phyloP scores from a whole-genome alignment of 345 rosid species.

The Dimocarpus longan region DNA sequence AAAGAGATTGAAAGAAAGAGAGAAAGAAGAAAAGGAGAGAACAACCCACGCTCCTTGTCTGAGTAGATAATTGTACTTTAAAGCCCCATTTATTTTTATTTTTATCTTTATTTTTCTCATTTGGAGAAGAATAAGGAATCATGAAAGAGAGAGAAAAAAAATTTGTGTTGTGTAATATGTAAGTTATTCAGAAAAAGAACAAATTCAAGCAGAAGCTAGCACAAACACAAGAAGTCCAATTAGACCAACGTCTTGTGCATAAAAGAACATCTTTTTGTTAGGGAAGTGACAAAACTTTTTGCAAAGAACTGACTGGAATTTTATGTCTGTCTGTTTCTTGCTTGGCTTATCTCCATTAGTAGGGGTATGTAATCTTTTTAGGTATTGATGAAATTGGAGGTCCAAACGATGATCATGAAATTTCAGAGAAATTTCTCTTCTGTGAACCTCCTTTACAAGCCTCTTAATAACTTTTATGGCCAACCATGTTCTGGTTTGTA shows the following conservation, averaged over 20 bases:
- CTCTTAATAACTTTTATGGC: too few species aligned
- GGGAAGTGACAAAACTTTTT: slow-evolving; percentile 34
- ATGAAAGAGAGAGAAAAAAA: not conserved
- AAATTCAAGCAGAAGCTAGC: slow-evolving; percentile 10
- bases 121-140: slow-evolving; percentile 13
- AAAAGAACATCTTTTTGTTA: slow-evolving; percentile 15
- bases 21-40: slow-evolving; percentile 21
- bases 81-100: slow-evolving; percentile 4
- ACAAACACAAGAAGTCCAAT: slow-evolving; percentile 8
- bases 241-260: slow-evolving; percentile 16
- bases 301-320: slow-evolving; percentile 29
- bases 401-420: slow-evolving; percentile 17
- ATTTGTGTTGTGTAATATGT: slow-evolving; percentile 1
- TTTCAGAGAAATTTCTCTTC: slow-evolving; percentile 34
- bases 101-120: not conserved
- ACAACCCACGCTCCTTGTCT: slow-evolving; percentile 60
- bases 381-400: not conserved
- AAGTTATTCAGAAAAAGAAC: not conserved
- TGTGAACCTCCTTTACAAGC: not conserved
- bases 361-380: not conserved
- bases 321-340: slow-evolving; percentile 32
- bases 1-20: slow-evolving; percentile 27
- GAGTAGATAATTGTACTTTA: slow-evolving; percentile 23
- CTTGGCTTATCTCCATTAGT: slow-evolving; percentile 33
- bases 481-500: too few species aligned